These are phyloP conservation scores for Chrysopogon serrulatus DNA, from an alignment of 176 grass and related monocot species.

Conservation along the genomic window DNA sequence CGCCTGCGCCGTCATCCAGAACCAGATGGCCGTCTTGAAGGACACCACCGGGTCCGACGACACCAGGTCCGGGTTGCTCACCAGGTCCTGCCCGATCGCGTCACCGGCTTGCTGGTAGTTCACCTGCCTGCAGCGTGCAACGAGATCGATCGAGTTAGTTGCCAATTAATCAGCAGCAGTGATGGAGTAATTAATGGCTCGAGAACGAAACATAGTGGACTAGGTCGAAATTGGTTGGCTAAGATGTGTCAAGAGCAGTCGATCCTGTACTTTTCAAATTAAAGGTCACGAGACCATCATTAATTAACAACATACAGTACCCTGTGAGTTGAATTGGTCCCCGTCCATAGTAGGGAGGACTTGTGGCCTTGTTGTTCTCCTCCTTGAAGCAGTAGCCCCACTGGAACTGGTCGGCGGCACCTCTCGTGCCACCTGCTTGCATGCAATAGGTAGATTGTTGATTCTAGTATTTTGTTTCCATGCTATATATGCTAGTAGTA, in stretches of 20 bases:
- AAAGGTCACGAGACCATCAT: too few species aligned
- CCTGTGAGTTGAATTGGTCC: constrained; percentile 54
- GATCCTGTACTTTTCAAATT: not conserved
- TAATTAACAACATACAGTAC: not conserved
- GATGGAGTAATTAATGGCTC: too few species aligned
- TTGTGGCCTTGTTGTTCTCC: not conserved
- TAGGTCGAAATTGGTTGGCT: not conserved
- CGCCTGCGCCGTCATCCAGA: constrained; percentile 53
- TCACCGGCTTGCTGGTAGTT: constrained; percentile 46
- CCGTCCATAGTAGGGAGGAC: constrained; percentile 32
- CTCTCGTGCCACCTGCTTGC: not conserved
- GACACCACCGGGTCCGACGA: constrained; percentile 38
- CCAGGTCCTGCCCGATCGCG: constrained; percentile 34
- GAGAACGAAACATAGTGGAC: not conserved
- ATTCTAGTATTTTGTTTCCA: too few species aligned
- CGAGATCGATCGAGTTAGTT: not conserved
- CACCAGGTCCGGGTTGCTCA: constrained; percentile 54
- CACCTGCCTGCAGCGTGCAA: constrained; percentile 15
- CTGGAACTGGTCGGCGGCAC: constrained; percentile 8
- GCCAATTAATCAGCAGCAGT: too few species aligned
- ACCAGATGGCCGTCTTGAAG: constrained; percentile 65
- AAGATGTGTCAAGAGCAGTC: not conserved
- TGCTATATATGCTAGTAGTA: too few species aligned
- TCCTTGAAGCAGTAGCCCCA: constrained; percentile 65
- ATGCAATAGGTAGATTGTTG: not conserved